These are phyloP conservation scores for Pinguiococcus pyrenoidosus DNA, from an alignment of 108 stramenopile genomes.

Conservation along the genomic window DNA sequence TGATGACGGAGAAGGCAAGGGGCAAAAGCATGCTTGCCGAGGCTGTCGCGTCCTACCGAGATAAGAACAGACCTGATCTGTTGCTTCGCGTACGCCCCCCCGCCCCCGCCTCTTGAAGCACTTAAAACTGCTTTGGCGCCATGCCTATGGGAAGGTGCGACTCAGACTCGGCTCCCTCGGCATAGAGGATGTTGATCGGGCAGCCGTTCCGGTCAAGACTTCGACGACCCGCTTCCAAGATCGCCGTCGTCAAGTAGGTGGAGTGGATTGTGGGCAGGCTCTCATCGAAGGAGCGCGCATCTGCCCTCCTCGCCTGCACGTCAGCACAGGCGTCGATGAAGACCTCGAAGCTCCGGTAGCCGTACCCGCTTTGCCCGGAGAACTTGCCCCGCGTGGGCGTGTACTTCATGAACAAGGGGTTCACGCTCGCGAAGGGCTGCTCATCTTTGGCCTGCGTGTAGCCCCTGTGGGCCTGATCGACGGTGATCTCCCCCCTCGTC, in stretches of 20 bases:
- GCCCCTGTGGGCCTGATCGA: conserved; percentile 98
- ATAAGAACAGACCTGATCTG: no score
- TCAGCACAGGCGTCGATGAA: conserved; percentile 52
- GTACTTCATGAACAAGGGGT: conserved; percentile 99
- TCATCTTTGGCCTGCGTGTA: conserved; percentile 73
- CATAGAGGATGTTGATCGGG: conserved; percentile 79
- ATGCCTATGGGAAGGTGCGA: no score
- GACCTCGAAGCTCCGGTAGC: conserved; percentile 79
- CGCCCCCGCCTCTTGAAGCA: no score
- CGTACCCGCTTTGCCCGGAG: conserved; percentile 88
- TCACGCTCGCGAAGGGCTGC: conserved; percentile 70
- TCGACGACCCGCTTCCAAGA: conserved; percentile 84
- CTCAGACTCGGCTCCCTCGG: conserved; percentile 38
- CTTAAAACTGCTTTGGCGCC: no score
- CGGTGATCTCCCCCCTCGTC: conserved; percentile 79
- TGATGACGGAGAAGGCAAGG: no score
- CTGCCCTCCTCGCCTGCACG: conserved; percentile 46
- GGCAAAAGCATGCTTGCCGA: no score
- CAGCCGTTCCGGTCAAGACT: conserved; percentile 66
- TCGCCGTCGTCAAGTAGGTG: conserved; percentile 91
- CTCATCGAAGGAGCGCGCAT: conserved; percentile 61
- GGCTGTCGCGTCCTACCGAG: no score
- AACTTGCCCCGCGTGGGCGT: conserved; percentile 83
- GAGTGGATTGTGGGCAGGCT: conserved; percentile 77
- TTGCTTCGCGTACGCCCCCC: no score